These are phyloP conservation scores for Collybiopsis confluens DNA, from an alignment of 768 basidiomycete species.

Conservation along the genomic window DNA sequence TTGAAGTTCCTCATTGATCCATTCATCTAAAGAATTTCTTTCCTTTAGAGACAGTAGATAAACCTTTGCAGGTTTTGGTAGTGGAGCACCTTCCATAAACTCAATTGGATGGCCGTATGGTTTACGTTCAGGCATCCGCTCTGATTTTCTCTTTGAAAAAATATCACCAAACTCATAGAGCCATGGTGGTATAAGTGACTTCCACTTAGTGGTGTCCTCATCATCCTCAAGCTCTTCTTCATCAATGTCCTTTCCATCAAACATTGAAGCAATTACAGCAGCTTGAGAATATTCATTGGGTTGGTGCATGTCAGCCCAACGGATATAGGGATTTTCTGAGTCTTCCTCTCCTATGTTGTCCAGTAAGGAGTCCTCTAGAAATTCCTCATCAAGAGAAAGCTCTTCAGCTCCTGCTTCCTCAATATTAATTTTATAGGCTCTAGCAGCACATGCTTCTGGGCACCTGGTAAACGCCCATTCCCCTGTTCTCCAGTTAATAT, in stretches of 20 bases:
- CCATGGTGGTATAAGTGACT: slow-evolving; percentile 14
- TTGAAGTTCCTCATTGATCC: slow-evolving; percentile 1
- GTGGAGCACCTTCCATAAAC: slow-evolving; percentile 20
- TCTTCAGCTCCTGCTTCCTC: not conserved
- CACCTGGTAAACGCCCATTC: slow-evolving; percentile 7
- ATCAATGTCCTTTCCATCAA: slow-evolving; percentile 3
- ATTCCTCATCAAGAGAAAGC: not conserved
- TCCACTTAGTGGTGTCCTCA: slow-evolving; percentile 6
- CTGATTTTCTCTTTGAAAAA: slow-evolving; percentile 20
- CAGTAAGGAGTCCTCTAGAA: slow-evolving; percentile 2
- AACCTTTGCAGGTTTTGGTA: slow-evolving; percentile 19
- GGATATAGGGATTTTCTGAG: not conserved
- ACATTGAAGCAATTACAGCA: not conserved
- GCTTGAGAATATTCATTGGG: not conserved
- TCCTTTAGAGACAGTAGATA: slow-evolving; percentile 26
- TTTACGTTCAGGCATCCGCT: slow-evolving; percentile 20
- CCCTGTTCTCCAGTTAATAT: not conserved
- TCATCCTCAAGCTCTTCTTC: not conserved
- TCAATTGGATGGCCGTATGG: slow-evolving; percentile 27
- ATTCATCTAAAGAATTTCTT: slow-evolving; percentile 13
- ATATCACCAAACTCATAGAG: slow-evolving; percentile 20
- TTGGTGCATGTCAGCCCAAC: not conserved
- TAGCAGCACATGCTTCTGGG: slow-evolving; percentile 4
- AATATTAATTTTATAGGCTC: slow-evolving; percentile 2
- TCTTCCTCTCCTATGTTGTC: slow-evolving; percentile 7